Evolutionary conservation across 257 asterid species (phyloP), one percentile per base, ranked within the genome.

Genomic region (Lycium ferocissimum): DNA sequence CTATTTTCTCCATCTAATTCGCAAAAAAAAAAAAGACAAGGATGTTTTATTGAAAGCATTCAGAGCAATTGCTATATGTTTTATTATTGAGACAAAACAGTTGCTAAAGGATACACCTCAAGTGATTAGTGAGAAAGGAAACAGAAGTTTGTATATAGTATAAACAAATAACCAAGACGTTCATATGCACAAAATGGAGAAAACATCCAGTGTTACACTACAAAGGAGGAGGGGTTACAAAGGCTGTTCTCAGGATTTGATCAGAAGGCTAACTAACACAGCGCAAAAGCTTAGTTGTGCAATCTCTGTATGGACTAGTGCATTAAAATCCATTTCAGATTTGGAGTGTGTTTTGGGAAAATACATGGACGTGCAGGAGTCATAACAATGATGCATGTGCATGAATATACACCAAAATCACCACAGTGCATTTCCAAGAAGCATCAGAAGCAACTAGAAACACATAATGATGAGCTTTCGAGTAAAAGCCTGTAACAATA

Each of bases 311-410:
- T 45, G 4, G 73, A 81, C 53, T 79, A 69, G 20, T 72, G 81
- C 83, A 84, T 38, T 84, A 76, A 81, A 86, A 38, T 84, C 81
- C 84, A 85, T 71, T 80, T 83, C 73, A 84, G 10, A 22, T 57
- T 65, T 63, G 53, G 59, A 63, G 59, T 17, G 56, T 62, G 53
- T 40, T 43, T 33, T 49, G 69, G 70, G 47, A 59, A 80, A 69
- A 61, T 43, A 49, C 81, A 75, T 40, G 69, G 22, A 71, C 12
- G 10, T 66, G 83, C 69, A 57, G 22, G 63, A 66, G 35, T 51
- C 58, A 15, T 15, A 51, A 84, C 79, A 61, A 62, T 8, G 70
- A 83, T 72, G 82, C 83, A 83, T 63, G 84, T 80, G 43, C 82
- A 83, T 65, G 70, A 4, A 26, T 79, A 85, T 72, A 78, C 82